Conservation (phyloP, 768 basidiomycete genomes). For the Russula dissimulans region DNA sequence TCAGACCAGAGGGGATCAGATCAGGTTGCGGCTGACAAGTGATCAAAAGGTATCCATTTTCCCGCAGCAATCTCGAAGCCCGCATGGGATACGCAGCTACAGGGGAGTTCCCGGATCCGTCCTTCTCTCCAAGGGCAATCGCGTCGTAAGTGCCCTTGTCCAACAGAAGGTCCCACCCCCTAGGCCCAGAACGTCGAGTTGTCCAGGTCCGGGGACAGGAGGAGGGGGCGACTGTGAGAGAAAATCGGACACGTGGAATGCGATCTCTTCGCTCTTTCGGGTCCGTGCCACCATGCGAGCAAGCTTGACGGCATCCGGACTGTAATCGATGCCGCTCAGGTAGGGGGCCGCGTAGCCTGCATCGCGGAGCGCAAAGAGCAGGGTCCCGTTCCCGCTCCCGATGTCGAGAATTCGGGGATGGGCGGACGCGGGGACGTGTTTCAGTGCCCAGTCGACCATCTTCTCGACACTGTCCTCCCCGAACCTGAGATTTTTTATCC, state of each 20-base stretch:
- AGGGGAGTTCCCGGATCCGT: slow-evolving; percentile 42
- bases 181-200: slow-evolving; percentile 18
- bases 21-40: slow-evolving; percentile 47
- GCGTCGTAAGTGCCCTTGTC: slow-evolving; percentile 91
- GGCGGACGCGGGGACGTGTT: slow-evolving; percentile 41
- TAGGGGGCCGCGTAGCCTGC: slow-evolving; percentile 47
- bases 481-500: slow-evolving; percentile 44
- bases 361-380: slow-evolving; percentile 62
- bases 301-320: slow-evolving; percentile 57
- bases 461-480: slow-evolving; percentile 66
- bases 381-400: slow-evolving; percentile 71
- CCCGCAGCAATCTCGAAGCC: slow-evolving; percentile 46
- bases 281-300: slow-evolving; percentile 45
- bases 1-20: background rate
- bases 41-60: slow-evolving; percentile 65
- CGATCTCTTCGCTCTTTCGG: slow-evolving; percentile 34
- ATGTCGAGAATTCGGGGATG: slow-evolving; percentile 60
- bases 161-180: slow-evolving; percentile 61
- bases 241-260: slow-evolving; percentile 58
- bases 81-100: slow-evolving; percentile 51
- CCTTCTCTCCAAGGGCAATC: slow-evolving; percentile 61
- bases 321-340: slow-evolving; percentile 70
- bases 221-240: slow-evolving; percentile 42
- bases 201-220: slow-evolving; percentile 8
- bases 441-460: slow-evolving; percentile 66